These are phyloP conservation scores for Metarhizium album DNA, from an alignment of 2,329 filamentous ascomycete species.

Conservation along the genomic window DNA sequence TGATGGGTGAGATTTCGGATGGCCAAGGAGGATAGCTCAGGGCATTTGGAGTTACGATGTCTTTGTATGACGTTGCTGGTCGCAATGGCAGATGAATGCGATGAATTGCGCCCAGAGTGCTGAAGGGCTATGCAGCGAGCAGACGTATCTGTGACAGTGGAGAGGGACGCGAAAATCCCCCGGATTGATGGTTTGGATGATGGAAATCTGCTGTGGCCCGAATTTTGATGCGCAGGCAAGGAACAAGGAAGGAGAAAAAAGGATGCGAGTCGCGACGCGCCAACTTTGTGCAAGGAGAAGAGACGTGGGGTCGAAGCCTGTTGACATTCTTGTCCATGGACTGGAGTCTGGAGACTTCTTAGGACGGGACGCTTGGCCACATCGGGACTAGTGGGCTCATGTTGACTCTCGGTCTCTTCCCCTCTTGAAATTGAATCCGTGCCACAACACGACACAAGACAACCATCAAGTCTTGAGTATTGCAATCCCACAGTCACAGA, in stretches of 20 bases:
- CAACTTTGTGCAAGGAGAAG: neutral
- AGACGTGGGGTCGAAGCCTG: neutral
- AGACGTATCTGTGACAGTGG: neutral
- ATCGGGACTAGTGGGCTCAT: neutral
- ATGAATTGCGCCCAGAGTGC: neutral
- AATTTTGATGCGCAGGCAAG: neutral
- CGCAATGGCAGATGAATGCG: neutral
- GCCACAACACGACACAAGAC: neutral
- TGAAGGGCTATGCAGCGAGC: neutral
- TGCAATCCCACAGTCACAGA: neutral
- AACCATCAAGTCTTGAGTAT: neutral
- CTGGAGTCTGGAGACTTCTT: neutral
- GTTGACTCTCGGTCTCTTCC: too few relatives aligned
- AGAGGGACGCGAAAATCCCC: neutral
- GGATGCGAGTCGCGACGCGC: neutral
- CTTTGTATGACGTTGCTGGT: neutral
- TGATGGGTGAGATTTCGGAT: constrained; percentile 15
- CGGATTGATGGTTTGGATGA: neutral
- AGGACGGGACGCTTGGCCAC: neutral
- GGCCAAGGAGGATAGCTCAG: neutral
- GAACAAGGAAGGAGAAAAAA: neutral
- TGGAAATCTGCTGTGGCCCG: neutral
- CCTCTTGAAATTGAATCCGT: too few relatives aligned
- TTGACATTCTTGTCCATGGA: neutral
- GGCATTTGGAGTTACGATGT: neutral